A percentile compares a stretch with the other conserved stretches of the same genome.
phyloP scores from a whole-genome alignment of 108 stramenopile genomes.

The Pseudonitzschia pungens region DNA sequence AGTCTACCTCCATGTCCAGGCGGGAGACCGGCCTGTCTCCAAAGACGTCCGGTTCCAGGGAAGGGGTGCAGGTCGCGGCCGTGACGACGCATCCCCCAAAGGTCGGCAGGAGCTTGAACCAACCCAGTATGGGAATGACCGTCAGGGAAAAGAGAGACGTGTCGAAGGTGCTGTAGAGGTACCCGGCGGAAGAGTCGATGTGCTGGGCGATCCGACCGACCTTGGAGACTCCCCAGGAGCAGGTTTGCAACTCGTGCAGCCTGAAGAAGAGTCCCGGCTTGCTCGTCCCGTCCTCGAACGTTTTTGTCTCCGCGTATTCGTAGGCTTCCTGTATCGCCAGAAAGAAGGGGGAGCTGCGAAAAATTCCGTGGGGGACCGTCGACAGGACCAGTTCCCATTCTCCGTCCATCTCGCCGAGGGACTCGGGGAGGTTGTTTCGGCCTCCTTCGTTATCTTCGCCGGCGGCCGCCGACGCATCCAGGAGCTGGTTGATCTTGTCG shows the following conservation, averaged over 20 bases:
- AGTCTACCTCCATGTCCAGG: constrained; percentile 81
- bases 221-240: constrained; percentile 85
- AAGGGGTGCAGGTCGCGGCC: constrained; percentile 48
- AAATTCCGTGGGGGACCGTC: constrained; percentile 86
- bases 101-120: constrained; percentile 88
- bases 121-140: constrained; percentile 89
- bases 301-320: constrained; percentile 72
- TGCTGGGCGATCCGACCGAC: constrained; percentile 90
- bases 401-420: constrained; percentile 60
- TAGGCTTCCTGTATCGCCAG: constrained; percentile 86
- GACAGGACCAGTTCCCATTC: constrained; percentile 88
- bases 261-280: constrained; percentile 92
- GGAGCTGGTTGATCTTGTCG: constrained; percentile 58
- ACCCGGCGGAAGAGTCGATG: constrained; percentile 52
- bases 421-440: constrained; percentile 27
- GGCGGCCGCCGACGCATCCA: constrained; percentile 40
- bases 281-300: constrained; percentile 27
- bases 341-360: constrained; percentile 85
- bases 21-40: constrained; percentile 35
- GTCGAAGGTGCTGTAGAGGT: constrained; percentile 81
- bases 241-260: constrained; percentile 93
- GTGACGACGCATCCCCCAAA: constrained; percentile 93
- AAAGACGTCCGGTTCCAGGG: constrained; percentile 1
- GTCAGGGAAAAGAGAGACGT: constrained; percentile 81
- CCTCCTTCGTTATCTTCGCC: constrained; percentile 10